These are phyloP conservation scores for Hypsizygus marmoreus DNA, from an alignment of 768 basidiomycete species.

Conservation along the genomic window DNA sequence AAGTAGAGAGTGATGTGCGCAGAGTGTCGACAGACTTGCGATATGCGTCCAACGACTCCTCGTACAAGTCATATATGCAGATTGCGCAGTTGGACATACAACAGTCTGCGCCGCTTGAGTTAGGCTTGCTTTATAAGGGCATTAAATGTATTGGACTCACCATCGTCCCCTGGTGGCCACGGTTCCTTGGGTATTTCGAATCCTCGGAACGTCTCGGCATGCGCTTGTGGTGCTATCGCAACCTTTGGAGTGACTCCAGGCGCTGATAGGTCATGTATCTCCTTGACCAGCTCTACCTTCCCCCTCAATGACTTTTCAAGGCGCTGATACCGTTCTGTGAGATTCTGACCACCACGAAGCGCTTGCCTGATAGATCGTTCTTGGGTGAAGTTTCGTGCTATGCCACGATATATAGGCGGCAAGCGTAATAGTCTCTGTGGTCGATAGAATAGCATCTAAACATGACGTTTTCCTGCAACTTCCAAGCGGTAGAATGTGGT, in stretches of 20 bases:
- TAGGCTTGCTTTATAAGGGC: background rate
- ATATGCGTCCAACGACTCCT: slow-evolving; percentile 70
- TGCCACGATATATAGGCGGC: background rate
- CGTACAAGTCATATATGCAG: slow-evolving; percentile 90
- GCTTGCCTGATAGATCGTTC: slow-evolving; percentile 20
- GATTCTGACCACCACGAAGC: slow-evolving; percentile 55
- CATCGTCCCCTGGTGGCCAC: slow-evolving; percentile 64
- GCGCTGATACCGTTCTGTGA: slow-evolving; percentile 54
- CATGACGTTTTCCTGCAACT: slow-evolving; percentile 16
- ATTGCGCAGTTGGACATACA: slow-evolving; percentile 94
- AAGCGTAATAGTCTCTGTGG: slow-evolving; percentile 11
- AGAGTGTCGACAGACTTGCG: slow-evolving; percentile 53
- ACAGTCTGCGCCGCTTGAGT: slow-evolving; percentile 57
- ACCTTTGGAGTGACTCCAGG: slow-evolving; percentile 8
- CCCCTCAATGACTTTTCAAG: slow-evolving; percentile 56
- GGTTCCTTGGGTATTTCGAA: slow-evolving; percentile 65
- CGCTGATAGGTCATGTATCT: slow-evolving; percentile 25
- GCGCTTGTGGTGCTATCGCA: background rate
- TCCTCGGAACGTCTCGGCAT: slow-evolving; percentile 45
- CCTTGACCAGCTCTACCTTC: slow-evolving; percentile 37
- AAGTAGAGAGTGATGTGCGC: slow-evolving; percentile 46
- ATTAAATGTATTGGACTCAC: slow-evolving; percentile 38
- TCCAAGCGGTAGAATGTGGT: too few species aligned
- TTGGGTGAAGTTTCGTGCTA: slow-evolving; percentile 7
- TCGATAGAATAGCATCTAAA: slow-evolving; percentile 16